Percentiles rank a stretch among this genome's conserved stretches.
Evolutionary conservation across 495 filamentous ascomycete genomes (phyloP).

Genomic region (Penicillium parvum): DNA sequence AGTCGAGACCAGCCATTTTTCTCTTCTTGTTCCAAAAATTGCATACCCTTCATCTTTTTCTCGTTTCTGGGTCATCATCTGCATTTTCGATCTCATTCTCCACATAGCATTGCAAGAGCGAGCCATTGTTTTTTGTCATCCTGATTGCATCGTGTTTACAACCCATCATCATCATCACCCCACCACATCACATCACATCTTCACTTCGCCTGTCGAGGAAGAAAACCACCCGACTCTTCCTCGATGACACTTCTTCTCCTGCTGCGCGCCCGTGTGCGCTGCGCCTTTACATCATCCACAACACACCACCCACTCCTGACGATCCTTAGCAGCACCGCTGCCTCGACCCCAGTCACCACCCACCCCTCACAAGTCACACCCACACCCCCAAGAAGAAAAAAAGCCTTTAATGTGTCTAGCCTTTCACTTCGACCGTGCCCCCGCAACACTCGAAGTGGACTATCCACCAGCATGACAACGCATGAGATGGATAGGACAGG

Average conservation of each 20-base stretch:
- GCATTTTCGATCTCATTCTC: slow-evolving; percentile 36
- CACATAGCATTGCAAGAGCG: slow-evolving; percentile 52
- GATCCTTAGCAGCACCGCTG: slow-evolving; percentile 25
- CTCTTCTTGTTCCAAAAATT: slow-evolving; percentile 36
- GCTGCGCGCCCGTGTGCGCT: slow-evolving; percentile 28
- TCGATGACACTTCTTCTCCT: slow-evolving; percentile 14
- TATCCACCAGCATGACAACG: neutral
- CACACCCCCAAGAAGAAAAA: slow-evolving; percentile 13
- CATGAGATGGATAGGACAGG: slow-evolving; percentile 8
- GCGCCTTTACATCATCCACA: slow-evolving; percentile 26
- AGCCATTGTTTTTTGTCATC: slow-evolving; percentile 33
- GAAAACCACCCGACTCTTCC: neutral
- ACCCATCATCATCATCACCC: slow-evolving; percentile 8
- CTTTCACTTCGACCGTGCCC: slow-evolving; percentile 9
- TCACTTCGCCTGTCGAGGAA: slow-evolving; percentile 17
- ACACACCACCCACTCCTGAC: slow-evolving; percentile 19
- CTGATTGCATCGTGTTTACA: slow-evolving; percentile 11
- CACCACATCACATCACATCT: slow-evolving; percentile 5
- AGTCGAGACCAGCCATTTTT: slow-evolving; percentile 26
- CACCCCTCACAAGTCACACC: slow-evolving; percentile 8
- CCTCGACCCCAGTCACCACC: slow-evolving; percentile 1
- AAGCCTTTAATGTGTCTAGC: slow-evolving; percentile 38
- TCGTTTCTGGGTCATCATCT: slow-evolving; percentile 34
- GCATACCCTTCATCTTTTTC: slow-evolving; percentile 41
- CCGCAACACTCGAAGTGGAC: slow-evolving; percentile 2